phyloP scores from a whole-genome alignment of 352 stramenopile species.

The Poterioochromonas sp. region DNA sequence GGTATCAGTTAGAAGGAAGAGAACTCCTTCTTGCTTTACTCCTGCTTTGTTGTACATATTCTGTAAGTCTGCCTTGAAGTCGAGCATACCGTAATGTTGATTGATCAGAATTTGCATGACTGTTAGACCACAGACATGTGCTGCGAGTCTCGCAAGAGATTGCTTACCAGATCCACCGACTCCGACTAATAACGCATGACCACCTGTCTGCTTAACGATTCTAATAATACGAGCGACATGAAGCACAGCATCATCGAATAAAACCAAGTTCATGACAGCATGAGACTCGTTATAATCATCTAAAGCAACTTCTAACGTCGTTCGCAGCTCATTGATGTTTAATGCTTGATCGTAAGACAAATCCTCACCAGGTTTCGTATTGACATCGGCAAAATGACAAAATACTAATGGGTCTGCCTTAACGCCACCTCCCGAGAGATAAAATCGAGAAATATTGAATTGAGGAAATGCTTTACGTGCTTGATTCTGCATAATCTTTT shows the following conservation, averaged over 20 bases:
- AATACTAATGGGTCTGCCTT: constrained; percentile 72
- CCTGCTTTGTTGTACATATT: constrained; percentile 75
- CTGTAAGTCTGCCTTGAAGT: constrained; percentile 85
- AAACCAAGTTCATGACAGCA: constrained; percentile 78
- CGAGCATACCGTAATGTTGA: constrained; percentile 76
- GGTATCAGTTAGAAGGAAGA: constrained; percentile 84
- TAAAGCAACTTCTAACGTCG: constrained; percentile 68
- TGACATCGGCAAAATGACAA: constrained; percentile 65
- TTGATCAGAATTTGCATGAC: constrained; percentile 77
- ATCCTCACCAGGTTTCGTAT: constrained; percentile 49
- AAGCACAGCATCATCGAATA: constrained; percentile 86
- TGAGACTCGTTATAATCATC: constrained; percentile 86
- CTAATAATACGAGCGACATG: constrained; percentile 83
- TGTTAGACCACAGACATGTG: constrained; percentile 61
- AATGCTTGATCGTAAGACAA: constrained; percentile 70
- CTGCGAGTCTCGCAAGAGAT: constrained; percentile 72
- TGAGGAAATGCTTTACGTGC: constrained; percentile 78
- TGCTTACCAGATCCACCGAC: constrained; percentile 81
- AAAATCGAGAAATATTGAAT: constrained; percentile 64
- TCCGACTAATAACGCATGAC: constrained; percentile 78
- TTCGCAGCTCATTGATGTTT: constrained; percentile 68
- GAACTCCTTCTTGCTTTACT: constrained; percentile 76
- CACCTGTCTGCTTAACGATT: constrained; percentile 75
- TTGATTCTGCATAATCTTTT: constrained; percentile 73
- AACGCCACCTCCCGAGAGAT: constrained; percentile 66